Base-by-base conservation (phyloP, 2,329 filamentous ascomycete genomes). In the Alternaria viburni region DNA sequence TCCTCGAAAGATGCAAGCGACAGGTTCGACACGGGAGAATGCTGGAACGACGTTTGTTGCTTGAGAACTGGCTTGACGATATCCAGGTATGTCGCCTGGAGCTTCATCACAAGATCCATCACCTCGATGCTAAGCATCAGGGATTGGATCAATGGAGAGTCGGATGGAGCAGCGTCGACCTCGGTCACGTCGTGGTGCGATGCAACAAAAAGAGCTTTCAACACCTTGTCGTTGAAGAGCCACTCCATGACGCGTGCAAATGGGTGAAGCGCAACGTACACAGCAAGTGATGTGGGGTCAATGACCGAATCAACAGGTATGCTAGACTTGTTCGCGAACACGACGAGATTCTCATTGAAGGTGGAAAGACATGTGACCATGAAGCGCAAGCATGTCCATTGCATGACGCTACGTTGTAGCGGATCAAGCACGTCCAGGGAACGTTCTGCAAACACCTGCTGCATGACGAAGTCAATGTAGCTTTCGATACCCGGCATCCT, bases 241-340 rank as follows among this genome's bases (percentile, higher is more conserved):
- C 96, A 98, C 76, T 99, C 96, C 92, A 98, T 97, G 15, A 97
- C 90, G 62, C 96, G 89, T 4, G 92, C 90, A 74, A 98, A 99
- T 0, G 96, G 95, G 81, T 99, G 96, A 57, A 97, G 86, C 23
- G 89, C 88, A 62, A 96, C 89, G 76, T 99, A 99, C 6, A 87
- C 86, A 54, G 89, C 88, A 5, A 98, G 84, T 59, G 92, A 91
- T 3, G 90, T 91, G 5, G 92, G 86, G 45, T 86, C 86, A 68
- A 97, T 92, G 15, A 91, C 88, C 10, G 86, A 82, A 76, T 97
- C 93, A 15, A 97, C 89, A 25, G 88, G 84, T 28, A 96, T 85
- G 64, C 87, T 91, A 2, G 92, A 91, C 74, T 91, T 88, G 77
- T 93, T 96, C 43, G 92, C 91, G 71, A 97, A 88, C 28, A 95